Base-by-base conservation (phyloP, 2,329 filamentous ascomycete species). In the Calonectria crousiana region DNA sequence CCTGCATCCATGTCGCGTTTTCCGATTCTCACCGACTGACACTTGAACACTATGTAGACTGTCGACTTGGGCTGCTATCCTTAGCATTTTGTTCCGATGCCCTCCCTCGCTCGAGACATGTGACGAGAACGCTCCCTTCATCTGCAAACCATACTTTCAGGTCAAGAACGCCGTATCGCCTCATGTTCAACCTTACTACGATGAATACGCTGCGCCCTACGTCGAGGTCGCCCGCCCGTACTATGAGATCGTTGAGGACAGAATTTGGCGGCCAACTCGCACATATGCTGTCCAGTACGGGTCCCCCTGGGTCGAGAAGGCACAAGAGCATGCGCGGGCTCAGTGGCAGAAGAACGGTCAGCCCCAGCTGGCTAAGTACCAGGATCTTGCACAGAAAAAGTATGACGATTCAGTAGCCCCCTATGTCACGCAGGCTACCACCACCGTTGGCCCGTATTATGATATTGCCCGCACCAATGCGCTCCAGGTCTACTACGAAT, bases 91-190 rank as follows among this genome's bases (percentile, higher is more conserved):
- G 73, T 94, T 99, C 83, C 92, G 93, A 75, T 99, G 96, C 84
- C 96, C 96, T 16, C 88, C 92, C 4, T 91, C 91, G 11, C 85
- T 93, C 74, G 90, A 93, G 34, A 89, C 91, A 32, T 91, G 97
- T 81, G 90, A 91, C 79, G 91, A 93, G 32, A 86, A 89, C 36
- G 94, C 95, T 1, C 94, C 96, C 0, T 89, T 87, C 76, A 90
- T 98, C 75, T 99, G 97, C 90, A 93, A 93, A 81, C 93, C 94
- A 13, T 98, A 98, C 89, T 89, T 93, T 87, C 85, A 92, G 86
- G 79, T 92, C 87, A 87, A 92, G 89, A 85, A 89, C 26, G 81
- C 86, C 72, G 87, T 96, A 74, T 86, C 91, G 32, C 97, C 97
- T 4, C 93, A 96, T 83, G 81, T 97, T 38, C 89, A 93, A 79